phyloP scores from a whole-genome alignment of 176 grass and related monocot species.

The maize (Zea mays) region DNA sequence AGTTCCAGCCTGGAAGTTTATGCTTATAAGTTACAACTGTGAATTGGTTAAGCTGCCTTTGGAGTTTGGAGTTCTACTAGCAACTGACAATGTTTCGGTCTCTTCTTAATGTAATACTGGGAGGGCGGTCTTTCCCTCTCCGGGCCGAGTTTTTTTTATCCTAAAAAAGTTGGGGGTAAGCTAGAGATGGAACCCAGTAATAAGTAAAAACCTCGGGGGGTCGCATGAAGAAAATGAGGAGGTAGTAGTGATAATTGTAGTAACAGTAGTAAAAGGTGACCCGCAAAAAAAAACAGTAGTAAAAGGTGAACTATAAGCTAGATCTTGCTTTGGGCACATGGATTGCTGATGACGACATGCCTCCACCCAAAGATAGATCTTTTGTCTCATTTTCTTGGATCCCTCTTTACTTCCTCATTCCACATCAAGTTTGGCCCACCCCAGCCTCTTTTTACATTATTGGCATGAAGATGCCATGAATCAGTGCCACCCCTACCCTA shows the following conservation, averaged over 20 bases:
- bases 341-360: not conserved
- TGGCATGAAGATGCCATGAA: not conserved
- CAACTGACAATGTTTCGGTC: not conserved
- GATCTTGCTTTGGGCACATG: not conserved
- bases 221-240: not conserved
- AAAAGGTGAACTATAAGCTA: not conserved
- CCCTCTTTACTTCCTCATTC: not conserved
- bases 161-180: not conserved
- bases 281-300: not conserved
- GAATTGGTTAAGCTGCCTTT: not conserved
- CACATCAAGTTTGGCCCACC: not conserved
- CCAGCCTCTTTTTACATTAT: not conserved
- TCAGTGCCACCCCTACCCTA: not conserved
- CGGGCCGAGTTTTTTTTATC: too few relatives aligned
- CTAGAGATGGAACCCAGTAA: not conserved
- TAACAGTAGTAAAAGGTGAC: not conserved
- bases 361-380: not conserved
- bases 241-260: not conserved
- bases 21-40: slow-evolving; percentile 5
- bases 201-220: not conserved
- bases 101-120: too few relatives aligned
- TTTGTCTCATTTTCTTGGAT: not conserved
- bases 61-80: not conserved
- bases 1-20: not conserved
- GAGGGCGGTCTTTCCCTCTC: too few relatives aligned